Evolutionary conservation across 2,329 filamentous ascomycete genomes (phyloP).

Genomic region (Harringtonia aguacate): DNA sequence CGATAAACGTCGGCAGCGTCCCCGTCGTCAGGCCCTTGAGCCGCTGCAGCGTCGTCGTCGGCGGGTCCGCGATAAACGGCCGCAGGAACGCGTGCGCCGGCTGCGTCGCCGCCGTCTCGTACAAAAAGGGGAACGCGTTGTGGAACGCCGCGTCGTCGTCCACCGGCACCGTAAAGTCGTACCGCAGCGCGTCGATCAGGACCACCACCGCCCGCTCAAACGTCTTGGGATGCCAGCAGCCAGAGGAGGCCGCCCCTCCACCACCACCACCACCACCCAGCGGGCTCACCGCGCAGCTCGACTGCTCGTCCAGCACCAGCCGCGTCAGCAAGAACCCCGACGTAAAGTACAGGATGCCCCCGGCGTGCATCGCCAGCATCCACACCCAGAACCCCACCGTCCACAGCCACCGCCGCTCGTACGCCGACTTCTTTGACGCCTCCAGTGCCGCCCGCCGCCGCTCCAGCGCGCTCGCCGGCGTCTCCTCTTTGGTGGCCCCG

Average conservation of each 20-base stretch:
- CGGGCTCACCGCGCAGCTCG: constrained; percentile 58
- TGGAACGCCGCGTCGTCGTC: constrained; percentile 55
- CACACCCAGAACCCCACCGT: constrained; percentile 58
- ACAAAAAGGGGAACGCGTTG: constrained; percentile 76
- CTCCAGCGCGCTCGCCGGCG: constrained; percentile 28
- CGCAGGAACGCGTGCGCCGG: constrained; percentile 80
- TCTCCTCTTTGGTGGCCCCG: constrained; percentile 16
- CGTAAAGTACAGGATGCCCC: constrained; percentile 85
- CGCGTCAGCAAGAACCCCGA: constrained; percentile 90
- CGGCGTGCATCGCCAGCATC: constrained; percentile 62
- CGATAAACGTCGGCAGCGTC: constrained; percentile 87
- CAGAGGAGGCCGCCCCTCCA: constrained; percentile 34
- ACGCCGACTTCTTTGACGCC: constrained; percentile 33
- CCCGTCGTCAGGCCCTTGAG: constrained; percentile 92
- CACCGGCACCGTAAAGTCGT: constrained; percentile 90
- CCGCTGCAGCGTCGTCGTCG: constrained; percentile 84
- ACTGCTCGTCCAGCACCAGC: constrained; percentile 66
- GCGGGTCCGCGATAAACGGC: constrained; percentile 94
- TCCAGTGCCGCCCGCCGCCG: constrained; percentile 36
- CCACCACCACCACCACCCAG: too few relatives aligned
- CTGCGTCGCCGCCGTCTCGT: constrained; percentile 64
- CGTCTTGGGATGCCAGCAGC: constrained; percentile 93
- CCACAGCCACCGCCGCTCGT: constrained; percentile 45
- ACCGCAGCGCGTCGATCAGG: constrained; percentile 85
- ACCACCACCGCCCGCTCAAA: constrained; percentile 89